Conservation (phyloP, 1,284 basidiomycete species). For the Leccinum cinnamomeum region DNA sequence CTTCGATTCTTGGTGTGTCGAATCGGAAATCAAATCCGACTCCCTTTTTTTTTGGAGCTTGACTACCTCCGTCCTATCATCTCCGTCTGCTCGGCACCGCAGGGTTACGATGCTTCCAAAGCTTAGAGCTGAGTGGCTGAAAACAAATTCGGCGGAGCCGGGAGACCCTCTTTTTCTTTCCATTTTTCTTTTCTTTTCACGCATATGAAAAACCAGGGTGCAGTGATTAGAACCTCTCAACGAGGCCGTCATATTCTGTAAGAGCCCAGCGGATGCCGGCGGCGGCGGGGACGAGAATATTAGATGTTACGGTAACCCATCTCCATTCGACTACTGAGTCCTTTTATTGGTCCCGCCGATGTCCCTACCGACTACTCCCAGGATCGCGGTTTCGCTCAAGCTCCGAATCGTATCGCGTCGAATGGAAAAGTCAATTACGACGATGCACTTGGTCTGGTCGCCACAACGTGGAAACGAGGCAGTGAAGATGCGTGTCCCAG, state of each 20-base stretch:
- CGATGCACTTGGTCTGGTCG: conserved; percentile 56
- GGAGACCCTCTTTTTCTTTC: background rate
- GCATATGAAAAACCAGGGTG: conserved; percentile 41
- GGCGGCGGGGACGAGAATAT: background rate
- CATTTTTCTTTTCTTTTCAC: background rate
- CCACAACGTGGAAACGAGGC: conserved; percentile 52
- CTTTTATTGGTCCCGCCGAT: conserved; percentile 69
- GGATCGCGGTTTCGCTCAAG: conserved; percentile 69
- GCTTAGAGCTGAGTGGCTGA: background rate
- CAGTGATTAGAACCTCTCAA: conserved; percentile 75
- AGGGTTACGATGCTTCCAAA: background rate
- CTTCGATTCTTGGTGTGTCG: conserved; percentile 3
- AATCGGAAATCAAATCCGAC: conserved; percentile 13
- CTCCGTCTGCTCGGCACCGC: background rate
- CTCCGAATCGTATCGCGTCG: conserved; percentile 58
- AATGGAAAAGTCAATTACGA: conserved; percentile 84
- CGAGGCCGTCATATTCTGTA: conserved; percentile 68
- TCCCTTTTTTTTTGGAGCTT: background rate
- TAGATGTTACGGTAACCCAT: background rate
- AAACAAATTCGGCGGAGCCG: background rate
- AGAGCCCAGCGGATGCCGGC: conserved; percentile 22
- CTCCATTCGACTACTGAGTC: conserved; percentile 1
- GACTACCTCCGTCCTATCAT: background rate
- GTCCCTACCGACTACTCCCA: conserved; percentile 85
- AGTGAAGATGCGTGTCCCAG: conserved; percentile 24